Evolutionary conservation across 1,139 yeast genomes (phyloP).

Genomic region (Yamadazyma atlantica): DNA sequence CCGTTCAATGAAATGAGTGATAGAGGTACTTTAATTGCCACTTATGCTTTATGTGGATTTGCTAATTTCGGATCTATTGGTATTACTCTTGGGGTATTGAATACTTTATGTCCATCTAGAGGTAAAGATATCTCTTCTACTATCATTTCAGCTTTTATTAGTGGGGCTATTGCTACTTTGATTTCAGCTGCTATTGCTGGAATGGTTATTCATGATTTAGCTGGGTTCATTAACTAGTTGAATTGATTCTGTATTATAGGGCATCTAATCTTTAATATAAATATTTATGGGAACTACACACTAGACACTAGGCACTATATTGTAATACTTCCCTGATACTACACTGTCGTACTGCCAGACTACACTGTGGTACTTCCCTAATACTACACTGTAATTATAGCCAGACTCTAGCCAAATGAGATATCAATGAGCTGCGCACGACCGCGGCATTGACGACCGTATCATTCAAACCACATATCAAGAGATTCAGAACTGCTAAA

Average conservation of each 20-base stretch:
- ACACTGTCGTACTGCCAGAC: too few relatives aligned
- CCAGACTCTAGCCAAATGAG: too few relatives aligned
- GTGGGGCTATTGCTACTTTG: conserved; percentile 58
- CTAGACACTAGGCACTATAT: too few relatives aligned
- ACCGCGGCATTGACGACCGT: too few relatives aligned
- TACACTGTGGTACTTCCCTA: too few relatives aligned
- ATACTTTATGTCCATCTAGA: conserved; percentile 54
- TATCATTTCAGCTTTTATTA: conserved; percentile 51
- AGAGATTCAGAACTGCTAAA: too few relatives aligned
- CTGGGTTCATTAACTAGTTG: conserved; percentile 16
- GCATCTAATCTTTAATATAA: not conserved
- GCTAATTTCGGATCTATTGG: conserved; percentile 67
- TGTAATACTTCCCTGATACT: too few relatives aligned
- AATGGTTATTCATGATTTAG: conserved; percentile 59
- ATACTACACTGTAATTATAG: too few relatives aligned
- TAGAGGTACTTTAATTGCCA: conserved; percentile 59
- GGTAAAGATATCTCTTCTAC: conserved; percentile 50
- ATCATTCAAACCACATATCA: too few relatives aligned
- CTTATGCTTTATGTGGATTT: conserved; percentile 66
- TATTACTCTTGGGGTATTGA: conserved; percentile 62
- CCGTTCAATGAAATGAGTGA: conserved; percentile 51
- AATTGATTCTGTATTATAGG: not conserved
- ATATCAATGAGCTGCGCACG: too few relatives aligned
- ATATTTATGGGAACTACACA: too few relatives aligned
- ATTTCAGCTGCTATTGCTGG: conserved; percentile 67